Conservation (phyloP, 2,329 filamentous ascomycete genomes). For the Grosmannia penicillata region DNA sequence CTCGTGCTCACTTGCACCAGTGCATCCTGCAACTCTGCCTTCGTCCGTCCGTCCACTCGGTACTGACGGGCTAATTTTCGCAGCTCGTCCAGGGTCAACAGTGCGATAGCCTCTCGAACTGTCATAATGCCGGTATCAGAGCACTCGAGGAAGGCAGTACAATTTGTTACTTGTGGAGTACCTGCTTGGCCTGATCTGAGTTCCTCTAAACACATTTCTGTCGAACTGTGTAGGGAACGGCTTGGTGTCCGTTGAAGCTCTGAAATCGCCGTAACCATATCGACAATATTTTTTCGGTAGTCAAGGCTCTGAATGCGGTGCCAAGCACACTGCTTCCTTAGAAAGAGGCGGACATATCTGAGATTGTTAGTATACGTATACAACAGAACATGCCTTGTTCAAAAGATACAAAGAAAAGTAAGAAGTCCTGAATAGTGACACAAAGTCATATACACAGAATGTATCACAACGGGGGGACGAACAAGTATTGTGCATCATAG, state of each 20-base stretch:
- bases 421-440: too few species aligned
- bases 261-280: constrained; percentile 52
- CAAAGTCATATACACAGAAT: too few species aligned
- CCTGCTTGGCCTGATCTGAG: too few species aligned
- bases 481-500: constrained; percentile 89
- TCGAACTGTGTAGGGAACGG: too few species aligned
- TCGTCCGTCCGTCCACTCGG: constrained; percentile 78
- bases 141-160: constrained; percentile 52
- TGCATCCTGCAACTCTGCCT: constrained; percentile 62
- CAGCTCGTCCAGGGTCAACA: constrained; percentile 78
- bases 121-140: constrained; percentile 60
- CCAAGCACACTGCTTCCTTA: constrained; percentile 85
- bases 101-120: constrained; percentile 67
- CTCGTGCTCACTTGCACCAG: constrained; percentile 58
- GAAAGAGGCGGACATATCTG: constrained; percentile 58
- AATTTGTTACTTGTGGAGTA: constrained; percentile 43
- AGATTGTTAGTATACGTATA: neutral
- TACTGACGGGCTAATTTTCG: constrained; percentile 73
- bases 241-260: too few species aligned
- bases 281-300: constrained; percentile 71
- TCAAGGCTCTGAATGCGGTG: constrained; percentile 65
- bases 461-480: constrained; percentile 26
- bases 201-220: too few species aligned
- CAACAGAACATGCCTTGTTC: too few species aligned
- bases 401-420: too few species aligned